Percentiles rank a stretch among this genome's conserved stretches.
Conservation (phyloP, 768 basidiomycete genomes). For the Mycena capillaripes region DNA sequence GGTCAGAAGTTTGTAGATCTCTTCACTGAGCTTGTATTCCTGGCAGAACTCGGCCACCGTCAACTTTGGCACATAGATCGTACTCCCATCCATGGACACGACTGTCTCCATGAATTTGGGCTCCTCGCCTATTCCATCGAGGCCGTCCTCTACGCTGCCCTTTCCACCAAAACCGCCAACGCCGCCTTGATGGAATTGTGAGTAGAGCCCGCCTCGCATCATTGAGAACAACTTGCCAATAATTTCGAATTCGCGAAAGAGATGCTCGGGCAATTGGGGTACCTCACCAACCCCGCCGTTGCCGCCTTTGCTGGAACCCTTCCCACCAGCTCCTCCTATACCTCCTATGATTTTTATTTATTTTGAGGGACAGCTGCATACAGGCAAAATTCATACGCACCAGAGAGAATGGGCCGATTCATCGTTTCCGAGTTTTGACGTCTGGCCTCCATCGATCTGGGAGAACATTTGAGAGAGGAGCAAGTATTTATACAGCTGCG, state of each 20-base stretch:
- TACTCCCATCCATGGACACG: not conserved
- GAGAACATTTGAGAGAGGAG: no score
- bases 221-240: not conserved
- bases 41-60: not conserved
- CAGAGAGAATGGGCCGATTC: no score
- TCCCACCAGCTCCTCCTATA: no score
- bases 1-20: not conserved
- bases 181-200: not conserved
- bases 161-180: not conserved
- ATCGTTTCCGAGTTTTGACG: no score
- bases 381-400: no score
- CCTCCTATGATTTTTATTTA: no score
- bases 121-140: not conserved
- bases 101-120: not conserved
- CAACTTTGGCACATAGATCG: not conserved
- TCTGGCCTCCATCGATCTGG: no score
- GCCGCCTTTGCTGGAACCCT: not conserved
- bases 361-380: no score
- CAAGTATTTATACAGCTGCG: no score
- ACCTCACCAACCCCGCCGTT: not conserved
- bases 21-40: not conserved
- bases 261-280: not conserved
- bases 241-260: not conserved
- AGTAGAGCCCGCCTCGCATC: no score
- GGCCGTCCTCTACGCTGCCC: not conserved